These are phyloP conservation scores for Salix suchowensis DNA, from an alignment of 345 rosid species.

Conservation along the genomic window DNA sequence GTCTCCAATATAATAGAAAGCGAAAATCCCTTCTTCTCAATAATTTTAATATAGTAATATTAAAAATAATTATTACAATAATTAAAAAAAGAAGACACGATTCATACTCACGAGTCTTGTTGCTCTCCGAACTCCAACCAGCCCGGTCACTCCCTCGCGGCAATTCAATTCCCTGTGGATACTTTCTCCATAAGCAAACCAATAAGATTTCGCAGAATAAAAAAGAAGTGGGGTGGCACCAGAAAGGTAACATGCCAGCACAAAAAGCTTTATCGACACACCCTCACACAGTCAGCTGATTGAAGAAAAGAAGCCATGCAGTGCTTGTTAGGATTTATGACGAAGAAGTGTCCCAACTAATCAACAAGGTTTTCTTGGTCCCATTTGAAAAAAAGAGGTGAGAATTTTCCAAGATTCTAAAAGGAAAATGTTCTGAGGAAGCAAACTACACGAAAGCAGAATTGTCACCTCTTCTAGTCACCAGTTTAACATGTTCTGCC, in stretches of 20 bases:
- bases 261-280: conserved; percentile 35
- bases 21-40: too few relatives aligned
- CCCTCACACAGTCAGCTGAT: not conserved
- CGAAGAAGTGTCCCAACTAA: conserved; percentile 15
- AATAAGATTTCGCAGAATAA: not conserved
- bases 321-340: not conserved
- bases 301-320: not conserved
- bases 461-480: not conserved
- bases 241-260: conserved; percentile 45
- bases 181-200: too few relatives aligned
- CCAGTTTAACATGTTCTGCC: not conserved
- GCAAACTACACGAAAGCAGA: not conserved
- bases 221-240: conserved; percentile 10
- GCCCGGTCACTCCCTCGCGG: too few relatives aligned
- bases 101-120: too few relatives aligned
- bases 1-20: too few relatives aligned
- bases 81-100: too few relatives aligned
- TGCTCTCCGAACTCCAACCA: too few relatives aligned
- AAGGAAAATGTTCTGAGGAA: not conserved
- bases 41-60: too few relatives aligned
- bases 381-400: not conserved
- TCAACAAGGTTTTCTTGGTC: not conserved
- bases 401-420: not conserved
- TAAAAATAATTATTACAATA: too few relatives aligned
- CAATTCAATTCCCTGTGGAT: too few relatives aligned